These are phyloP conservation scores for Ramaria rubella DNA, from an alignment of 768 basidiomycete species.

Conservation along the genomic window DNA sequence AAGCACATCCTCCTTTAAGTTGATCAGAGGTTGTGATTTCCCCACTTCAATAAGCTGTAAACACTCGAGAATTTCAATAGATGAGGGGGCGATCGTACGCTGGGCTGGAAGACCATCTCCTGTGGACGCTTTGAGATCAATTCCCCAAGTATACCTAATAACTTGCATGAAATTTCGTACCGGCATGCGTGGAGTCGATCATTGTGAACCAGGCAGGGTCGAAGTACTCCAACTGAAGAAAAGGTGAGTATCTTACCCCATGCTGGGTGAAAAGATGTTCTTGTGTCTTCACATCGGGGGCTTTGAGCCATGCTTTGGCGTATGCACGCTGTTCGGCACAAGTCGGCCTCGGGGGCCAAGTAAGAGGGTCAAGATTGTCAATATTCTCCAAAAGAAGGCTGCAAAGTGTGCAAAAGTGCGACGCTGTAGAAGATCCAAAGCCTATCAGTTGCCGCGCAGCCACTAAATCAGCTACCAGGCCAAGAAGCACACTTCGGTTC, in stretches of 20 bases:
- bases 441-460: not conserved
- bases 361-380: not conserved
- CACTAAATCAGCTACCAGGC: not conserved
- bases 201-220: constrained; percentile 22
- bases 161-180: not conserved
- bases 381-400: not conserved
- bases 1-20: not conserved
- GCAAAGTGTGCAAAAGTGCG: not conserved
- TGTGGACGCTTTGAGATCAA: not conserved
- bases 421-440: not conserved
- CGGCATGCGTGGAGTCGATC: constrained; percentile 29
- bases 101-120: not conserved
- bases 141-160: not conserved
- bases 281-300: not conserved
- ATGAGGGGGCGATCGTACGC: not conserved
- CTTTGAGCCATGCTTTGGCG: not conserved
- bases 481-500: not conserved
- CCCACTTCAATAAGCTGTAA: not conserved
- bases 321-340: not conserved
- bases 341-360: not conserved
- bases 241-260: constrained; percentile 26
- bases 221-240: constrained; percentile 26
- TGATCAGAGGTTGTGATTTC: not conserved
- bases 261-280: not conserved
- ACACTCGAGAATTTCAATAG: not conserved